Evolutionary conservation across 495 filamentous ascomycete species (phyloP), one percentile per base, ranked within the genome.

Genomic region (Pseudomonodictys pantanalensis): DNA sequence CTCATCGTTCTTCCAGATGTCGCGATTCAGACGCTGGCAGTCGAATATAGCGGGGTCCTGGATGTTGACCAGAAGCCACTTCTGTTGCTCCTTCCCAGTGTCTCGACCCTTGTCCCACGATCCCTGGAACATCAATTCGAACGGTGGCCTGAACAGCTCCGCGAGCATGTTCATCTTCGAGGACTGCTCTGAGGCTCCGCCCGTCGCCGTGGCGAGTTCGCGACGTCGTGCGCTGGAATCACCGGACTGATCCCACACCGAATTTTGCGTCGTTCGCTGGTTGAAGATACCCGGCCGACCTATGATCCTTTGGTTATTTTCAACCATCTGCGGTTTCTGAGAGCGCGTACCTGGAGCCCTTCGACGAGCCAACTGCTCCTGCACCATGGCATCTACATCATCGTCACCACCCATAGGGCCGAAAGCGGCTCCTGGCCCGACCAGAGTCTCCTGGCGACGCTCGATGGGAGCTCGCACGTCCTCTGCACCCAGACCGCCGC

Each of bases 51-150:
- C 86, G 30, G 86, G 79, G 70, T 98, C 92, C 74, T 98, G 93
- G 4, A 98, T 84, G 68, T 98, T 96, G 62, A 97, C 89, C 48
- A 98, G 69, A 12, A 98, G 80, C 93, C 93, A 98, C 70, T 95
- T 97, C 72, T 91, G 83, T 25, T 79, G 78, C 23, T 92, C 87
- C 68, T 88, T 92, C 38, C 92, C 93, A 64, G 89, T 78, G 15
- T 93, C 79, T 35, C 95, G 84, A 17, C 89, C 92, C 20, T 83
- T 75, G 58, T 96, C 90, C 83, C 89, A 92, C 7, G 82, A 74
- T 15, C 89, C 64, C 33, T 81, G 78, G 3, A 79, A 83, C 74
- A 97, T 96, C 17, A 97, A 75, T 46, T 95, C 88, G 69, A 88
- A 91, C 0, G 93, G 93, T 15, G 93, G 95, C 23, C 91, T 82